Base-by-base conservation (phyloP, 192 early-diverging fungal genomes). In the Gigaspora rosea region DNA sequence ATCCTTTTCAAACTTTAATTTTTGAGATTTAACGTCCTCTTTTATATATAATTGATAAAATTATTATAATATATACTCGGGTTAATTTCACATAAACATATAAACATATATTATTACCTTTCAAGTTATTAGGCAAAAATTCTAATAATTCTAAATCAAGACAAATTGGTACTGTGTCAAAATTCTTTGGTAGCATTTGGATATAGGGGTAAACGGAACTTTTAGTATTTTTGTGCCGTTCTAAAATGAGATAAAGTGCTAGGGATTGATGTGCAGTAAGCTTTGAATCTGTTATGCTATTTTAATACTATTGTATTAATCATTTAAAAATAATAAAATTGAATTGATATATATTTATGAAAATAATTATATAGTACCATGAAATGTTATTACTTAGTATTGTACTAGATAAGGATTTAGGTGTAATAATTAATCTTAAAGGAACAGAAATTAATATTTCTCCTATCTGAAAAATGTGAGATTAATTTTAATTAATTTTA, bases 111-210 rank as follows among this genome's bases (percentile, higher is more conserved):
- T n/a, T 36, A 27, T 11, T 78, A 87, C 84, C 86, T 80, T 69
- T 63, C 18, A 85, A 57, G 64, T 84, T 73, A 36, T 66, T n/a
- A 46, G 87, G 87, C 8, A 86, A 64, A 2, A 83, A 76, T 20
- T 80, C 78, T 8, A 73, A 59, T 4, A 83, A 69, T 13, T 79
- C 75, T n/a, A 65, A 50, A 33, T 82, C 79, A 61, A 82, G 87
- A 71, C 73, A 80, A 16, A 89, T 82, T 47, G 88, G 85, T 78
- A 89, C 81, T 8, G 82, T 86, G 56, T 86, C 78, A 72, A 89
- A 89, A 68, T 85, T 82, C 11, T 79, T 83, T 32, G 88, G 88
- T 52, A 89, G 65, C 68, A 89, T 18, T 57, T 80, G 73, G 22
- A 86, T 22, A 70, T 89, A 89, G 0, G 83, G 82, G 54, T 81